Conservation (phyloP, 108 stramenopile species). For the Bacterosira constricta region DNA sequence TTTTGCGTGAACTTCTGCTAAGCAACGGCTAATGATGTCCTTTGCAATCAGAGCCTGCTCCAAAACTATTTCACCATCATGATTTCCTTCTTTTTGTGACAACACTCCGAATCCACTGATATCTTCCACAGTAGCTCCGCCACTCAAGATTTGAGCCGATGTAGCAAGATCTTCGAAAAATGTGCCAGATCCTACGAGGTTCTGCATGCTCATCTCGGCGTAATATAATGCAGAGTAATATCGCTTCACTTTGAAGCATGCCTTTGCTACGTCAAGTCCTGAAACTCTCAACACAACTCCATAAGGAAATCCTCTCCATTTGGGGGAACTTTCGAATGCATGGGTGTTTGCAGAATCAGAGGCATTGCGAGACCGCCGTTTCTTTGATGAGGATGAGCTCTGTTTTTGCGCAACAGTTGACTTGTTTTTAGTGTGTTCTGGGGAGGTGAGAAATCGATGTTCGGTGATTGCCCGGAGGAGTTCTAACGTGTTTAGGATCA, state of each 20-base stretch:
- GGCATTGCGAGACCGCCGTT: constrained; percentile 22
- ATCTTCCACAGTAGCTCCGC: constrained; percentile 16
- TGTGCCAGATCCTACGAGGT: constrained; percentile 46
- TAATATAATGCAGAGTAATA: constrained; percentile 71
- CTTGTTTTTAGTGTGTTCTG: constrained; percentile 18
- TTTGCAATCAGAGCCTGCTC: constrained; percentile 46
- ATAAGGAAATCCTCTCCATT: constrained; percentile 75
- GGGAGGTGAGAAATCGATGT: constrained; percentile 48
- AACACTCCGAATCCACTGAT: constrained; percentile 45
- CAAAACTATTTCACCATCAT: constrained; percentile 23
- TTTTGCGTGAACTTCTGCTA: constrained; percentile 49
- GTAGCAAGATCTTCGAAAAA: constrained; percentile 41
- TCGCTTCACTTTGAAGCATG: constrained; percentile 60
- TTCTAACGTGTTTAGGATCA: constrained; percentile 63
- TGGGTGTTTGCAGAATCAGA: not conserved
- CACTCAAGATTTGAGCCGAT: constrained; percentile 18
- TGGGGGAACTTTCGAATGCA: constrained; percentile 1
- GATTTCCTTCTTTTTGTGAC: not conserved
- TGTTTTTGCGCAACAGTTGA: constrained; percentile 3
- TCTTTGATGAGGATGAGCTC: constrained; percentile 9
- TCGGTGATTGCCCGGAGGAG: constrained; percentile 52
- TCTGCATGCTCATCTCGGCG: constrained; percentile 59
- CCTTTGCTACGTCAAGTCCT: constrained; percentile 64
- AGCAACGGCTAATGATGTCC: constrained; percentile 48
- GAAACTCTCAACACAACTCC: constrained; percentile 67